Evolutionary conservation across 2,329 filamentous ascomycete genomes (phyloP), one percentile per base, ranked within the genome.

Genomic region (Podosphaera fusca): DNA sequence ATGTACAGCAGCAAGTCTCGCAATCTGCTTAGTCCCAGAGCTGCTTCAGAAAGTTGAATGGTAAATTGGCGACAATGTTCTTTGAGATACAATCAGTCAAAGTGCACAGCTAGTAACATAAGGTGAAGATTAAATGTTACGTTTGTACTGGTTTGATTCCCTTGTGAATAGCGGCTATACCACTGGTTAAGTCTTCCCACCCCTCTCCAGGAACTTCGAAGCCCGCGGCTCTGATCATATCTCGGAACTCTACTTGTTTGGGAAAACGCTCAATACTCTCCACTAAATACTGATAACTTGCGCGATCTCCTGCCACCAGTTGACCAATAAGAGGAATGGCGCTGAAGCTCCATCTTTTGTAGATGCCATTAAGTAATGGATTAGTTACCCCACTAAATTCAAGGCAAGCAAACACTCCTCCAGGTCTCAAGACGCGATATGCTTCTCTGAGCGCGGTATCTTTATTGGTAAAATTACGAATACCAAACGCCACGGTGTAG

Each of bases 231-330:
- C 78, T 70, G 65, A 94, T 92, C 85, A 94, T 88, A 38, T 79
- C 76, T 61, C 82, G 78, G 67, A 94, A 98, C 62, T 87, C 81
- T 56, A 81, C 76, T 73, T 98, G 94, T 63, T 74, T 83, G 0
- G 92, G 94, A 68, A 96, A 96, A 53, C 79, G 75, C 71, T 95
- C 89, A 69, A 98, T 98, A 70, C 89, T 95, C 75, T 98, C 92
- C 8, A 98, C 92, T 8, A 98, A 75, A 71, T 98, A 98, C 74
- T 98, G 92, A 70, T 98, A 98, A 68, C 87, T 95, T 66, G 94
- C 90, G 58, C 90, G 76, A 68, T 98, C 94, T 5, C 87, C 87
- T 1, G 92, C 90, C 14, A 98, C 89, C 59, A 98, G 68, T 72
- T 98, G 90, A 2, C 92, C 94, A 66, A 98, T 95, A 63, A 98